Evolutionary conservation across 768 basidiomycete genomes (phyloP), one percentile per base, ranked within the genome.

Genomic region (Lactarius vividus): DNA sequence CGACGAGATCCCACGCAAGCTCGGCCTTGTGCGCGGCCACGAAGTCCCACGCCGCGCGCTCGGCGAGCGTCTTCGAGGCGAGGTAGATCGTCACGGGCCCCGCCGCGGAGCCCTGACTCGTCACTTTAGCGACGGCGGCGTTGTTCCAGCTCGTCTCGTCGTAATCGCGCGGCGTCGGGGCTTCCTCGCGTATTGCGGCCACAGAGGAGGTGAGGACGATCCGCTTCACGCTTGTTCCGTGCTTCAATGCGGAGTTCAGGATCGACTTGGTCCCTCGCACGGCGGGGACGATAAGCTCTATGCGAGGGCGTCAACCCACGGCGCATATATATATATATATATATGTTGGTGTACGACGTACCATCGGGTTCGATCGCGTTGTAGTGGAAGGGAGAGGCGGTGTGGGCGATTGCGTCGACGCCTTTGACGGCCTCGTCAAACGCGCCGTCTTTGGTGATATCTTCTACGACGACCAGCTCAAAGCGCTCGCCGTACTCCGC

Each of bases 401-500:
- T 85, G 71, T 91, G 91, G 42, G 79, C 81, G 59, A 94, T 84
- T 0, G 83, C 92, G 64, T 91, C 86, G 9, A 93, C 85, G 1
- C 83, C 90, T 73, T 86, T 84, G 64, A 93, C 88, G 0, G 86
- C 90, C 60, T 91, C 86, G 73, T 94, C 90, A 68, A 92, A 95
- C 0, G 87, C 89, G 9, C 78, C 58, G 57, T 84, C 84, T 76
- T 80, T 73, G 9, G 79, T 79, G 67, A 94, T 88, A 70, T 95
- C 91, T 54, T 84, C 80, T 0, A 94, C 89, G 26, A 91, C 75
- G 23, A 83, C 83, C 49, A 86, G 73, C 68, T 89, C 86, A 68
- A 92, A 84, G 59, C 79, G 83, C 67, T 84, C 82, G 0, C 83
- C 86, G 63, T 82, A 82, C 0, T 76, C 72, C 13, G 80, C 77